These are phyloP conservation scores for Wickerhamiella kazuoi DNA, from an alignment of 805 yeast species.

Conservation along the genomic window DNA sequence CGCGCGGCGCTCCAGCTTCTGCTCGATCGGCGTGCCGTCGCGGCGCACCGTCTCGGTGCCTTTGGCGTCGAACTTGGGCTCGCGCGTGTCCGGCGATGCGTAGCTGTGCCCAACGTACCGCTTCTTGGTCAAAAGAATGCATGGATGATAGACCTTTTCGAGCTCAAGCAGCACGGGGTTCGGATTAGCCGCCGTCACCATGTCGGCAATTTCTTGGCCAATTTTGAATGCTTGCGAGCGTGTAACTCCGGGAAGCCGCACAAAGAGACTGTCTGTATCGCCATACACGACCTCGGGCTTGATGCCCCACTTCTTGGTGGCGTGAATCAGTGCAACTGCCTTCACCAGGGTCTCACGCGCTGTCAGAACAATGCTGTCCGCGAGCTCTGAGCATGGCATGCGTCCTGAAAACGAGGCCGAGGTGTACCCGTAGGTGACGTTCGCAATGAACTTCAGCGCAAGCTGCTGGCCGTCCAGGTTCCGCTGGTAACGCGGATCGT, in stretches of 20 bases:
- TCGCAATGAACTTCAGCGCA: constrained; percentile 79
- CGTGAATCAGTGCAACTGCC: constrained; percentile 54
- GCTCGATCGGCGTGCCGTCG: constrained; percentile 90
- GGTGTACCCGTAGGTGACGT: constrained; percentile 90
- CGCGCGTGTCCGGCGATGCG: constrained; percentile 36
- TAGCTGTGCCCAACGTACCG: constrained; percentile 78
- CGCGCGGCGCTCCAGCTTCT: constrained; percentile 55
- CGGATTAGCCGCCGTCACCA: constrained; percentile 51
- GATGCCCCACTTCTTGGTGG: constrained; percentile 38
- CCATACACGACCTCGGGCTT: constrained; percentile 88
- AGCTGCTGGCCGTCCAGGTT: constrained; percentile 61
- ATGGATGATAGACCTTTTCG: constrained; percentile 85
- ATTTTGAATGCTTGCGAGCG: constrained; percentile 57
- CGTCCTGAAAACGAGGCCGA: constrained; percentile 91
- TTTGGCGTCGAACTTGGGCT: constrained; percentile 76
- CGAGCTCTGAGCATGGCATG: constrained; percentile 92
- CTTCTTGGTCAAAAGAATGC: constrained; percentile 67
- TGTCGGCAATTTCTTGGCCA: constrained; percentile 52
- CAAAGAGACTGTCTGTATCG: constrained; percentile 88
- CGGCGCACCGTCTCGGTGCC: constrained; percentile 91
- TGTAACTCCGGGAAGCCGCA: constrained; percentile 70
- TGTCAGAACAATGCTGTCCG: constrained; percentile 83
- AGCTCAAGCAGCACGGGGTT: constrained; percentile 69
- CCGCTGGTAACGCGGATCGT: constrained; percentile 21
- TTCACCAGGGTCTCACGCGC: constrained; percentile 70